phyloP scores from a whole-genome alignment of 2,329 filamentous ascomycete species.

The Arthrobotrys pseudoclavata region DNA sequence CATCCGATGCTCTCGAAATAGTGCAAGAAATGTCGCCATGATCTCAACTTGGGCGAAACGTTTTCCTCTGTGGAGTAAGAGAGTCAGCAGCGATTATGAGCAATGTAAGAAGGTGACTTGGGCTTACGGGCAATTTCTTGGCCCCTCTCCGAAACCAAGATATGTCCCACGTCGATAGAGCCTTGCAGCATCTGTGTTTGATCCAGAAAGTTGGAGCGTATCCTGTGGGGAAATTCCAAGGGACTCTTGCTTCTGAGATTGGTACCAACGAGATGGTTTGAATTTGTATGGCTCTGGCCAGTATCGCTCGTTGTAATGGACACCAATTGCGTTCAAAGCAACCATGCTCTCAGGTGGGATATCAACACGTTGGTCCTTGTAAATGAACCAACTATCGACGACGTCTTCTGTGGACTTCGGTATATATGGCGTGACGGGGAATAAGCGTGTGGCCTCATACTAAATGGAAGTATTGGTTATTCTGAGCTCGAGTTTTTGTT shows the following conservation, averaged over 20 bases:
- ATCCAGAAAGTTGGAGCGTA: slow-evolving; percentile 16
- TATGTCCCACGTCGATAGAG: slow-evolving; percentile 30
- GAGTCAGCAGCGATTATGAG: slow-evolving; percentile 1
- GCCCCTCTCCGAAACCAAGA: slow-evolving; percentile 34
- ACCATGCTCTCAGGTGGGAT: slow-evolving; percentile 31
- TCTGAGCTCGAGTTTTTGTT: not conserved
- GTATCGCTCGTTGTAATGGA: slow-evolving; percentile 28
- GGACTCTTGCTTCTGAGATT: slow-evolving; percentile 24
- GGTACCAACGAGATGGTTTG: slow-evolving; percentile 31
- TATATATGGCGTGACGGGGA: slow-evolving; percentile 31
- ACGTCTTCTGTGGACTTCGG: slow-evolving; percentile 32
- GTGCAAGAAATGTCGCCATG: slow-evolving; percentile 32
- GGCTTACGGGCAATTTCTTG: slow-evolving; percentile 36
- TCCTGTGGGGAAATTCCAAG: slow-evolving; percentile 14
- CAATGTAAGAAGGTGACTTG: not conserved
- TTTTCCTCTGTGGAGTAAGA: slow-evolving; percentile 10
- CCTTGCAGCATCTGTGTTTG: slow-evolving; percentile 17
- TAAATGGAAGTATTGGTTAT: not conserved
- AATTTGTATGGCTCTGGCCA: slow-evolving; percentile 33
- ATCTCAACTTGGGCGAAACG: slow-evolving; percentile 33
- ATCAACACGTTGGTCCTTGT: slow-evolving; percentile 20
- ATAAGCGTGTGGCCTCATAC: slow-evolving; percentile 33
- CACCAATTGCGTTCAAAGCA: slow-evolving; percentile 32
- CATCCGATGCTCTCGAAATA: slow-evolving; percentile 35
- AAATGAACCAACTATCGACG: slow-evolving; percentile 26